Percentiles rank a stretch among this genome's conserved stretches.
phyloP scores from a whole-genome alignment of 345 rosid genomes.

The Dimocarpus longan region DNA sequence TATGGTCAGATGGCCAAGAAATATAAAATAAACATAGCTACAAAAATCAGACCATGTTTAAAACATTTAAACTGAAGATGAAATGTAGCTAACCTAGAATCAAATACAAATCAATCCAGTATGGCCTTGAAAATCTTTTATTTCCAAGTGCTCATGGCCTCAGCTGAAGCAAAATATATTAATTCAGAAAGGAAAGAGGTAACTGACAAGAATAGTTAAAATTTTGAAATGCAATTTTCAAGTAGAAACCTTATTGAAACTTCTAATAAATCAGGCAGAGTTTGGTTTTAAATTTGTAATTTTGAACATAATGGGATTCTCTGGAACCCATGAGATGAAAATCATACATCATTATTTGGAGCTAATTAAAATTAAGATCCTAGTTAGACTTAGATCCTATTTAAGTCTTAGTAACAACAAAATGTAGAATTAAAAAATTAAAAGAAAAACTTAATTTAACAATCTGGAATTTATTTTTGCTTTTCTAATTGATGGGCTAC shows the following conservation, averaged over 20 bases:
- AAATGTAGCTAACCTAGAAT: neutral
- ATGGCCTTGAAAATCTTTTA: neutral
- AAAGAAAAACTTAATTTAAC: slow-evolving; percentile 7
- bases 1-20: too few species aligned
- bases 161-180: neutral
- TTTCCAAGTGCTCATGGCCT: neutral
- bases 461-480: slow-evolving; percentile 21
- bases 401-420: neutral
- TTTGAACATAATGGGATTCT: slow-evolving; percentile 20
- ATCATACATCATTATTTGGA: slow-evolving; percentile 53
- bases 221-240: neutral
- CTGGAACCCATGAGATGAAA: slow-evolving; percentile 21
- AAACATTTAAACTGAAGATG: too few species aligned
- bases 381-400: slow-evolving; percentile 12
- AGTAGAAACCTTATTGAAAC: slow-evolving; percentile 11
- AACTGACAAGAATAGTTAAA: neutral
- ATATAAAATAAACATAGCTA: neutral
- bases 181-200: neutral
- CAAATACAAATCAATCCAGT: neutral
- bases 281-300: slow-evolving; percentile 12
- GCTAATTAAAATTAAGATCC: slow-evolving; percentile 37
- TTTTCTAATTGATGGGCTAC: slow-evolving; percentile 8
- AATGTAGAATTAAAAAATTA: neutral
- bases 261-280: slow-evolving; percentile 15
- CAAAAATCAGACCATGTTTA: too few species aligned